A percentile compares a stretch with the other conserved stretches of the same genome.
phyloP scores from a whole-genome alignment of 768 basidiomycete genomes.

The Lactifluus echinatus region DNA sequence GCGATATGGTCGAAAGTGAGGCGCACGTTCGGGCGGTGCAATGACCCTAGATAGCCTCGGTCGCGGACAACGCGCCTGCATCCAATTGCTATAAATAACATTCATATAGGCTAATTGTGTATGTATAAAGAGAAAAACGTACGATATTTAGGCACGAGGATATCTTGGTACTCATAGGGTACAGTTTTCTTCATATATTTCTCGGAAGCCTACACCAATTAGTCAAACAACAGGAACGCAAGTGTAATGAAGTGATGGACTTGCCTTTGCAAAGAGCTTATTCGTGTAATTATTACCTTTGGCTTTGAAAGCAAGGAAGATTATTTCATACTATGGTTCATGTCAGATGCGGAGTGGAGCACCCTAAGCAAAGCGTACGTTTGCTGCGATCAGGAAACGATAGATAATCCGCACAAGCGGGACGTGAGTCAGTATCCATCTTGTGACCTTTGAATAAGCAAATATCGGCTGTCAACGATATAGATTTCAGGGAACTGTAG shows the following conservation, averaged over 20 bases:
- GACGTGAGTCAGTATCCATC: constrained; percentile 47
- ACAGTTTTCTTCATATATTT: constrained; percentile 38
- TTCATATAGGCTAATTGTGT: neutral
- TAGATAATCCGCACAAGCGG: constrained; percentile 40
- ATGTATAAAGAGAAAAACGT: constrained; percentile 17
- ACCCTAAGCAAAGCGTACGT: constrained; percentile 26
- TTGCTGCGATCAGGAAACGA: constrained; percentile 37
- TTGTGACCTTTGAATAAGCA: constrained; percentile 35
- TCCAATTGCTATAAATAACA: constrained; percentile 35
- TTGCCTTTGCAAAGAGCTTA: neutral
- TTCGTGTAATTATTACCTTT: constrained; percentile 4
- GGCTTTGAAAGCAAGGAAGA: neutral
- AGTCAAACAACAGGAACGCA: too few relatives aligned
- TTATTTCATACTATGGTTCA: neutral
- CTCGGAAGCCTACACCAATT: constrained; percentile 28
- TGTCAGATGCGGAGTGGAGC: neutral
- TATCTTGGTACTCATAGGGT: constrained; percentile 25
- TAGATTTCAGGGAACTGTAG: neutral
- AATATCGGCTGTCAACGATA: constrained; percentile 17
- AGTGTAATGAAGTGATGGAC: too few relatives aligned
- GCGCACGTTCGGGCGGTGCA: constrained; percentile 44
- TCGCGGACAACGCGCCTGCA: constrained; percentile 58
- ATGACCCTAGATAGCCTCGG: constrained; percentile 43
- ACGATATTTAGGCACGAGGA: constrained; percentile 46
- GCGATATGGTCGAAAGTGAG: constrained; percentile 43